Evolutionary conservation across 345 rosid species (phyloP), one percentile per base, ranked within the genome.

Genomic region (Capsella bursapastoris): DNA sequence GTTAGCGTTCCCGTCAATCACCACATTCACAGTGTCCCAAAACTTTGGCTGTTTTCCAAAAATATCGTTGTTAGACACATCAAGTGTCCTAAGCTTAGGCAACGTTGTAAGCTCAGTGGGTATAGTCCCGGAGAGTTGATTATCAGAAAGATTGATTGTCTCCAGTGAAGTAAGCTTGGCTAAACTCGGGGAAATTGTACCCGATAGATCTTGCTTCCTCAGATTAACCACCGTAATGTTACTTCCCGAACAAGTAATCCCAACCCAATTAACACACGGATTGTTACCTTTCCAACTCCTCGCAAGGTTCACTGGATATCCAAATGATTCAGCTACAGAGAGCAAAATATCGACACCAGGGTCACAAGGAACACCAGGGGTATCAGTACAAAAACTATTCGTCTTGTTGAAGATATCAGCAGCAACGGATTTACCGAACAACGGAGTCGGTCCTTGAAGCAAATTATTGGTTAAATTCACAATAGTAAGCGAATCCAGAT

Each of bases 261-360:
- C 98, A 1, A 40, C 18, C 97, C 98, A 91, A 14, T 31, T 38
- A 6, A 48, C 67, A 80, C 98, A 91, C 13, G 97, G 89, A 74
- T 88, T 80, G 44, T 85, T 83, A 14, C 84, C 85, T 60, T 72
- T 66, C 89, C 89, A 81, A 34, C 35, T 72, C 5, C 6, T 0
- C 1, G 88, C 86, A 37, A 85, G 80, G 22, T 7, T 64, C 31
- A 14, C 50, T 0, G 88, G 86, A 72, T 78, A 81, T 1, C 75
- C 81, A 45, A 83, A 13, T 2, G 80, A 61, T 34, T 70, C 78
- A 1, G 43, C 74, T 13, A 83, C 52, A 40, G 84, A 75, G 40
- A 85, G 32, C 71, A 85, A 77, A 12, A 15, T 41, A 14, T 63
- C 73, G n/a, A 83, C 85, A 41, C 73, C 83, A 43, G 44, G 44